Percentiles rank a stretch among this genome's conserved stretches.
These are phyloP conservation scores for Austroboletus rostrupii DNA, from an alignment of 1,284 basidiomycete genomes.

Conservation along the genomic window DNA sequence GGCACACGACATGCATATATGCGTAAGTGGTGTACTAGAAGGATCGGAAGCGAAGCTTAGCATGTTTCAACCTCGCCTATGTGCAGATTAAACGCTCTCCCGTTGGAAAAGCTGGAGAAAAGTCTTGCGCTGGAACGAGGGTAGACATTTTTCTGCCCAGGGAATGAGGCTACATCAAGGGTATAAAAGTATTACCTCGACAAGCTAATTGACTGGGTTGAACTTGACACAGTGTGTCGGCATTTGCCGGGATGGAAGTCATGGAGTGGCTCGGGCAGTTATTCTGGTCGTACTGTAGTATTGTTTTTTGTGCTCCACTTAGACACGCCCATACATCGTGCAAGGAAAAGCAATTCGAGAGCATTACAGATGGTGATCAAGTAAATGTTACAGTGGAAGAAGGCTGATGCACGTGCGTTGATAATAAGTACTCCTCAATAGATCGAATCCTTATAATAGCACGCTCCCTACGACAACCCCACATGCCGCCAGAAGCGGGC, in stretches of 20 bases:
- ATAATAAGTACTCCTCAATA: background rate
- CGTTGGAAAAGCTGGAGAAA: background rate
- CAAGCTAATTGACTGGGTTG: slow-evolving; percentile 31
- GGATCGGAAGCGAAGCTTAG: background rate
- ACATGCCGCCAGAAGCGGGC: slow-evolving; percentile 1
- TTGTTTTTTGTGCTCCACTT: too few species aligned
- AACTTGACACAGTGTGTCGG: background rate
- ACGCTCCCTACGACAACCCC: too few species aligned
- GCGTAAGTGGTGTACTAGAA: background rate
- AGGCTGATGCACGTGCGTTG: background rate
- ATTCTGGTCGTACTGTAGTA: too few species aligned
- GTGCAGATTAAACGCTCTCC: background rate
- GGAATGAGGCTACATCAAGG: slow-evolving; percentile 31
- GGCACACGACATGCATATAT: background rate
- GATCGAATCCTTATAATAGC: slow-evolving; percentile 14
- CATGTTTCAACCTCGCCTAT: slow-evolving; percentile 15
- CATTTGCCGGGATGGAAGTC: too few species aligned
- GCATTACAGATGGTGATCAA: background rate
- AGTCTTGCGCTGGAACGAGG: slow-evolving; percentile 7
- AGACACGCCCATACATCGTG: too few species aligned
- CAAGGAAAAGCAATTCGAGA: background rate
- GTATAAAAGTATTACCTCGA: slow-evolving; percentile 15
- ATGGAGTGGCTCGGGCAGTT: too few species aligned
- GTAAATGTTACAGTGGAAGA: background rate
- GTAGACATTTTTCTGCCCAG: slow-evolving; percentile 24